These are phyloP conservation scores for Aspergillus arachidicola DNA, from an alignment of 2,329 filamentous ascomycete species.

Conservation along the genomic window DNA sequence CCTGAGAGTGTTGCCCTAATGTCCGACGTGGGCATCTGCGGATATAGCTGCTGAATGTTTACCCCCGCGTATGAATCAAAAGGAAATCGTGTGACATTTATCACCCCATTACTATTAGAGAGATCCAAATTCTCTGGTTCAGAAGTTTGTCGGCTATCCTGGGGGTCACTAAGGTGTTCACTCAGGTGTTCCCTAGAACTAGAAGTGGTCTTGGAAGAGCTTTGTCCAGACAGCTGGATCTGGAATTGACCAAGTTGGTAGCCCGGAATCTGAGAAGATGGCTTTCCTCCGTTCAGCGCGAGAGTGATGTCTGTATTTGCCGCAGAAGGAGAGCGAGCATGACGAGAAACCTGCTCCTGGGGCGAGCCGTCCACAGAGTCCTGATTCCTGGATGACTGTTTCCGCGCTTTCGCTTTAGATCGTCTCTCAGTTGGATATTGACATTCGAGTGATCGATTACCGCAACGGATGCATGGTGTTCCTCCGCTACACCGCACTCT, in stretches of 20 bases:
- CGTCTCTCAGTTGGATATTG: slow-evolving; percentile 44
- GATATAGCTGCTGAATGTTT: slow-evolving; percentile 13
- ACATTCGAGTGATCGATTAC: slow-evolving; percentile 39
- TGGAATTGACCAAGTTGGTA: slow-evolving; percentile 27
- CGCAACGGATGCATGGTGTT: slow-evolving; percentile 40
- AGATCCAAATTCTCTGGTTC: slow-evolving; percentile 12
- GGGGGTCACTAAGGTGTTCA: not conserved
- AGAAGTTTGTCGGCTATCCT: not conserved
- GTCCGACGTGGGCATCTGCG: slow-evolving; percentile 16
- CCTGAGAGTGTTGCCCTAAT: slow-evolving; percentile 9
- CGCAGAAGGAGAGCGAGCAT: slow-evolving; percentile 2
- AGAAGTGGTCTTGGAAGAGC: slow-evolving; percentile 11
- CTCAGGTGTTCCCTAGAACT: not conserved
- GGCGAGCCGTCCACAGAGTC: slow-evolving; percentile 10
- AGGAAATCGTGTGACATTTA: slow-evolving; percentile 11
- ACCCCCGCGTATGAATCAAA: slow-evolving; percentile 17
- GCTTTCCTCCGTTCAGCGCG: not conserved
- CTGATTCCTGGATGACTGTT: slow-evolving; percentile 14
- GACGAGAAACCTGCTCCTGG: slow-evolving; percentile 14
- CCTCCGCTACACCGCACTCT: slow-evolving; percentile 44
- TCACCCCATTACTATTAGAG: slow-evolving; percentile 10
- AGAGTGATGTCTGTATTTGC: not conserved
- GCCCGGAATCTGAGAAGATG: slow-evolving; percentile 10
- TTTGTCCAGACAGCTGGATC: slow-evolving; percentile 20
- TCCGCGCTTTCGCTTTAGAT: slow-evolving; percentile 33